Conservation (phyloP, 225 moss, liverwort and hornwort species). For the Marchantia polymorpha region DNA sequence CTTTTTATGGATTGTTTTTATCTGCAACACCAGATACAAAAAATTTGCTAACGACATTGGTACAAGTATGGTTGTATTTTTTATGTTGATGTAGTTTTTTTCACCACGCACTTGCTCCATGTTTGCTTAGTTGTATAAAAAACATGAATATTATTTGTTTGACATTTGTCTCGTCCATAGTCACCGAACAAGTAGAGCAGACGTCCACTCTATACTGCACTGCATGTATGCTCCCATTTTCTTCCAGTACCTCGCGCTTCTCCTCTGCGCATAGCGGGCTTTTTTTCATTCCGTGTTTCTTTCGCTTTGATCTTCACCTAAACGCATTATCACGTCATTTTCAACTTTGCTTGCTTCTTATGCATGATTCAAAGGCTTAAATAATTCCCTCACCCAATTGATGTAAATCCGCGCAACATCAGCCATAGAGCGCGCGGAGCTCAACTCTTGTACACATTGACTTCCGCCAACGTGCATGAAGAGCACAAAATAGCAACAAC, state of each 20-base stretch:
- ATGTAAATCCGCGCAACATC: too few species aligned
- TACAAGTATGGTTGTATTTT: constrained; percentile 94
- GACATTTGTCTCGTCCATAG: constrained; percentile 94
- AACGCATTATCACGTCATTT: constrained; percentile 99
- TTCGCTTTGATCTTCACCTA: constrained; percentile 80
- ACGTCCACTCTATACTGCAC: constrained; percentile 92
- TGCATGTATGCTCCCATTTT: constrained; percentile 98
- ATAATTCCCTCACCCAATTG: constrained; percentile 4
- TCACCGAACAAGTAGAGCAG: constrained; percentile 90
- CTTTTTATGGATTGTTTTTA: constrained; percentile 70
- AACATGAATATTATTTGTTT: constrained; percentile 90
- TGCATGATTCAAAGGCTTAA: not conserved
- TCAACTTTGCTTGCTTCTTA: constrained; percentile 2
- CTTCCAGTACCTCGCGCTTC: constrained; percentile 85
- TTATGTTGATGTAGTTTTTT: constrained; percentile 73
- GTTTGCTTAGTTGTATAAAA: constrained; percentile 90
- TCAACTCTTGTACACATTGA: too few species aligned
- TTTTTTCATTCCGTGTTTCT: constrained; percentile 71
- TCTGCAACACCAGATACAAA: constrained; percentile 96
- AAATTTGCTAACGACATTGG: constrained; percentile 66
- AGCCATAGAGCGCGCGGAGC: too few species aligned
- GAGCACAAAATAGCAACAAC: too few species aligned
- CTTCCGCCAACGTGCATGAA: too few species aligned
- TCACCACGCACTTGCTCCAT: constrained; percentile 94
- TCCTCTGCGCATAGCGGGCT: constrained; percentile 78